These are phyloP conservation scores for Pycnococcus provasolii DNA, from an alignment of 139 green algal genomes.

Conservation along the genomic window DNA sequence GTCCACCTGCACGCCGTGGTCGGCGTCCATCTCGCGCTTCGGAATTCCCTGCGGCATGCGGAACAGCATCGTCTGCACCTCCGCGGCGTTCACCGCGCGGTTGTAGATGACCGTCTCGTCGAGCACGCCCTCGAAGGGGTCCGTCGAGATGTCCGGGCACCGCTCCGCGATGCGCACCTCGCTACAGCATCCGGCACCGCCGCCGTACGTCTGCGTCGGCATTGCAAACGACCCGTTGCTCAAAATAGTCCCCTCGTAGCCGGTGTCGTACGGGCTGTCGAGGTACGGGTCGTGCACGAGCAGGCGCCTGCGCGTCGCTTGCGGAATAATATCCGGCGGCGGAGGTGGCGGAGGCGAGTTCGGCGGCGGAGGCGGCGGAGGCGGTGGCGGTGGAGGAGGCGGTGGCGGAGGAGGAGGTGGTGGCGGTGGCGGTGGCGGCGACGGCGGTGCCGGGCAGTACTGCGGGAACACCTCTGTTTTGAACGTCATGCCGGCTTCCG, in stretches of 20 bases:
- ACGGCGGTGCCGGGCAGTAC: background rate
- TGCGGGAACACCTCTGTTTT: background rate
- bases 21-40: slow-evolving; percentile 16
- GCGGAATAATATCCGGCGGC: too few relatives aligned
- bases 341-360: too few relatives aligned
- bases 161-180: slow-evolving; percentile 1
- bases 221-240: too few relatives aligned
- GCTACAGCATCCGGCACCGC: background rate
- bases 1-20: slow-evolving; percentile 19
- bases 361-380: too few relatives aligned
- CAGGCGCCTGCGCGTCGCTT: too few relatives aligned
- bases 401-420: background rate
- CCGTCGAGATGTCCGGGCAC: background rate
- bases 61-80: slow-evolving; percentile 23
- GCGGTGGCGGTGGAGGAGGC: too few relatives aligned
- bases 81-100: slow-evolving; percentile 1
- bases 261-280: too few relatives aligned
- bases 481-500: background rate
- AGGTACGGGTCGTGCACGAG: too few relatives aligned
- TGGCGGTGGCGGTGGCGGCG: background rate
- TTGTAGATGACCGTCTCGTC: slow-evolving; percentile 26
- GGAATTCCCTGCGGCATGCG: slow-evolving; percentile 20
- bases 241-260: too few relatives aligned
- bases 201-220: too few relatives aligned
- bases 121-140: slow-evolving; percentile 16